Base-by-base conservation (phyloP, 176 grass and related monocot species). In the Aegilops sharonensis region DNA sequence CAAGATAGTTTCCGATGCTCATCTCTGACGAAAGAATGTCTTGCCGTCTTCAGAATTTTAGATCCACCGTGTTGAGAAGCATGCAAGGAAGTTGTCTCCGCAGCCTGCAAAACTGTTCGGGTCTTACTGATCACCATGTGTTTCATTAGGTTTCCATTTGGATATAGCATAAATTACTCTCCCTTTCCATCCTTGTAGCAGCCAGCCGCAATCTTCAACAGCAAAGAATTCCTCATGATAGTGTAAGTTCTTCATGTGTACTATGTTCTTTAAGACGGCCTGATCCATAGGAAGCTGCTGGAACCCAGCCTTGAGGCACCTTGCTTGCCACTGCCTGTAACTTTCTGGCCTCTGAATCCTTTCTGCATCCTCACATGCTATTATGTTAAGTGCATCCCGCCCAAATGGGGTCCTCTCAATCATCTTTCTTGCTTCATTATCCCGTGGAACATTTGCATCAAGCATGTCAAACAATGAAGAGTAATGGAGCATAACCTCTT, bases 381-480 rank as follows among this genome's bases (percentile, higher is more conserved):
- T 52, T 1, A 15, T 52, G 48, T 52, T 52, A 52, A 52, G 48
- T 52, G 48, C 48, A 52, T 18, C 48, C 48, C 15, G 48, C 15
- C 48, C 48, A 52, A 17, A 52, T 52, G 13, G 48, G 48, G 2
- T 52, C 48, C 15, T 52, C 48, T 52, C 48, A 52, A 52, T 5
- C 48, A 15, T 52, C 48, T 52, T 52, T 52, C 14, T 52, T 52
- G 48, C 48, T 52, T 52, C 48, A 52, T 52, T 52, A 52, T 18
- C 48, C 15, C 1, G 48, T 52, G 89, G 79, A 76, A 91, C 76
- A 82, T 42, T 93, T 50, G 86, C 48, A 14, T 93, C 89, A 5
- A 83, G 80, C 83, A 93, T 91, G 80, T 95, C 94, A 71, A 93
- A 95, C 37, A 93, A 9, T 1, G 76, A 83, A 75, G 77, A 93